A percentile compares a stretch with the other conserved stretches of the same genome.
Evolutionary conservation across 1,139 yeast species (phyloP).

Genomic region (Suhomyces yuchorum): DNA sequence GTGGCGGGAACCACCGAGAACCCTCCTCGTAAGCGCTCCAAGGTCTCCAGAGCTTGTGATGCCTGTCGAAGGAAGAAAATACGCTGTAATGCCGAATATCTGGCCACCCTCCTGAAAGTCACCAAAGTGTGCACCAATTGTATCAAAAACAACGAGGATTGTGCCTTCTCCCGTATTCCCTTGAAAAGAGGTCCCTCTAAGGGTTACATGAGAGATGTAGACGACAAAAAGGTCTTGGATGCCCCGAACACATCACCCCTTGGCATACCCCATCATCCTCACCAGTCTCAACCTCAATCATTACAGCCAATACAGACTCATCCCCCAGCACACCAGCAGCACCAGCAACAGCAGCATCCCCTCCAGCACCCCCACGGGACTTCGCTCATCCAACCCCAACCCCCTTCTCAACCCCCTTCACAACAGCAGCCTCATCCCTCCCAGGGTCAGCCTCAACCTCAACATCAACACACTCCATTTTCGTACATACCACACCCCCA

Average conservation of each 20-base stretch:
- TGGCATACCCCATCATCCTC: neutral
- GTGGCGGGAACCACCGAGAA: constrained; percentile 5
- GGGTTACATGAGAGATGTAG: constrained; percentile 56
- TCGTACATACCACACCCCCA: constrained; percentile 9
- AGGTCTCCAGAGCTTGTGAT: constrained; percentile 70
- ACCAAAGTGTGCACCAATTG: constrained; percentile 60
- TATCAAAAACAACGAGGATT: constrained; percentile 51
- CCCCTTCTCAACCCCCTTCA: constrained; percentile 3
- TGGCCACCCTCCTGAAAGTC: constrained; percentile 43
- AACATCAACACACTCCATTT: constrained; percentile 1
- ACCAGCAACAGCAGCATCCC: neutral
- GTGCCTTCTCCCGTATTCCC: constrained; percentile 69
- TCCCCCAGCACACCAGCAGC: neutral
- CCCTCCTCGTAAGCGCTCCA: constrained; percentile 57
- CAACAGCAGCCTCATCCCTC: constrained; percentile 6
- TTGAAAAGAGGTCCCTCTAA: constrained; percentile 78
- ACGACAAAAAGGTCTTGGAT: constrained; percentile 28
- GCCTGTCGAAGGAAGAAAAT: constrained; percentile 66
- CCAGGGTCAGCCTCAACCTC: constrained; percentile 2
- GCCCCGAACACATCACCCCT: neutral
- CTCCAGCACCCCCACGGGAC: neutral
- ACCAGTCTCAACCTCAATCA: neutral
- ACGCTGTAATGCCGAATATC: constrained; percentile 60
- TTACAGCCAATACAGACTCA: neutral
- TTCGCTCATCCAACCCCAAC: neutral